A percentile compares a stretch with the other conserved stretches of the same genome.
Conservation (phyloP, 768 basidiomycete genomes). For the Psilocybe tampanensis region DNA sequence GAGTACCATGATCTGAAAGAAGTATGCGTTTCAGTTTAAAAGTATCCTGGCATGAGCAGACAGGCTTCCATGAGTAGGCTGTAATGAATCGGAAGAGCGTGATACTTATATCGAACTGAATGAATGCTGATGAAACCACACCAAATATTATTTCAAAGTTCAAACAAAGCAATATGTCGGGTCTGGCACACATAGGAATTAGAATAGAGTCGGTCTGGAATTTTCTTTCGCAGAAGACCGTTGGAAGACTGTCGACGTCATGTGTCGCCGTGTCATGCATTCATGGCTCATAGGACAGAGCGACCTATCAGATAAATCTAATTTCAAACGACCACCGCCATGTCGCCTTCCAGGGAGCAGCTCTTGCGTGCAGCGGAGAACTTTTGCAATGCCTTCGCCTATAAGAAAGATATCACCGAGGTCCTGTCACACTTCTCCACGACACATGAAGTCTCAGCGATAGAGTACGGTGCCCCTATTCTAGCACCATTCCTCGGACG, state of each 20-base stretch:
- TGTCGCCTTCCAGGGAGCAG: constrained; percentile 29
- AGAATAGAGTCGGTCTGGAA: too few relatives aligned
- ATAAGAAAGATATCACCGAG: constrained; percentile 39
- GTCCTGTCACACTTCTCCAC: constrained; percentile 56
- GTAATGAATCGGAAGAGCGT: background rate
- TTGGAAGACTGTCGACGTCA: constrained; percentile 12
- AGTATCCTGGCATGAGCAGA: constrained; percentile 6
- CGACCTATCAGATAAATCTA: background rate
- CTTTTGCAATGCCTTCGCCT: constrained; percentile 57
- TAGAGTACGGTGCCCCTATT: constrained; percentile 56
- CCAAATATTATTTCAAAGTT: too few relatives aligned
- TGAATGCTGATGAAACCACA: too few relatives aligned
- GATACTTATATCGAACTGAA: too few relatives aligned
- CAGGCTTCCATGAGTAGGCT: constrained; percentile 10
- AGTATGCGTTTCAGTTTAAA: background rate
- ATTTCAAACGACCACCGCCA: constrained; percentile 6
- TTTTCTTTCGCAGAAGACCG: too few relatives aligned
- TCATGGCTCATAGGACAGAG: too few relatives aligned
- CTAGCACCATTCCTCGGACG: constrained; percentile 66
- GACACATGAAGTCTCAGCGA: constrained; percentile 40
- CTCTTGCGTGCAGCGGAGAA: constrained; percentile 46
- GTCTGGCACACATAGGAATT: too few relatives aligned
- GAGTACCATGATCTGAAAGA: too few relatives aligned
- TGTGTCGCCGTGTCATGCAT: background rate
- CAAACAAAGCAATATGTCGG: too few relatives aligned